Conservation (phyloP, 768 basidiomycete genomes). For the Suillus plorans region DNA sequence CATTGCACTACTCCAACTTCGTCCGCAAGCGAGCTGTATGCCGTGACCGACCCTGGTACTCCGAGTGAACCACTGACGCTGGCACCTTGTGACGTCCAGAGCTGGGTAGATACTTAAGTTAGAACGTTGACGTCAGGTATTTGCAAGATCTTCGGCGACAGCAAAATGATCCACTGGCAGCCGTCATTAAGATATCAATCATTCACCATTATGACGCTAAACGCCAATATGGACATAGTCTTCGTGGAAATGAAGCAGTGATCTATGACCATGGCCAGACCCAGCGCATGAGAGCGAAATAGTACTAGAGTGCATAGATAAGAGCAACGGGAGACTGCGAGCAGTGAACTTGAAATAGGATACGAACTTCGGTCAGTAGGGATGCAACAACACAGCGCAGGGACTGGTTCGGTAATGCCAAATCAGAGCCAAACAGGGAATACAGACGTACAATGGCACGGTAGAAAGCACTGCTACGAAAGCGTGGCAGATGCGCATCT, state of each 20-base stretch:
- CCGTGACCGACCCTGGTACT: not conserved
- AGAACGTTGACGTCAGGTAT: not conserved
- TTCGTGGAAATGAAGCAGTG: no score
- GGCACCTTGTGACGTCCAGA: not conserved
- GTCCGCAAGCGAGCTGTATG: not conserved
- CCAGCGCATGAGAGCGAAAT: not conserved
- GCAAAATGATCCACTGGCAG: not conserved
- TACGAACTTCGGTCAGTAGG: not conserved
- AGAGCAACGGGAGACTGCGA: not conserved
- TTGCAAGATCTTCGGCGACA: not conserved
- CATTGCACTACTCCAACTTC: not conserved
- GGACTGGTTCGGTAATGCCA: not conserved
- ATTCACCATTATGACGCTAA: no score
- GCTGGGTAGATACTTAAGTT: not conserved
- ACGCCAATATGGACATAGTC: no score
- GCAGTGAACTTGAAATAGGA: not conserved
- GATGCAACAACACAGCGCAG: no score
- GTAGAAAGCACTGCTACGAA: not conserved
- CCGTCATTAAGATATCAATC: no score
- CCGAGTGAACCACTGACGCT: not conserved
- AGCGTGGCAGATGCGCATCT: not conserved
- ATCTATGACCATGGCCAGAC: no score
- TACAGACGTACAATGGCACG: not conserved
- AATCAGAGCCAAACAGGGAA: not conserved
- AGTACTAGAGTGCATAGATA: no score